These are phyloP conservation scores for Sanghuangporus baumii DNA, from an alignment of 1,284 basidiomycete species.

Conservation along the genomic window DNA sequence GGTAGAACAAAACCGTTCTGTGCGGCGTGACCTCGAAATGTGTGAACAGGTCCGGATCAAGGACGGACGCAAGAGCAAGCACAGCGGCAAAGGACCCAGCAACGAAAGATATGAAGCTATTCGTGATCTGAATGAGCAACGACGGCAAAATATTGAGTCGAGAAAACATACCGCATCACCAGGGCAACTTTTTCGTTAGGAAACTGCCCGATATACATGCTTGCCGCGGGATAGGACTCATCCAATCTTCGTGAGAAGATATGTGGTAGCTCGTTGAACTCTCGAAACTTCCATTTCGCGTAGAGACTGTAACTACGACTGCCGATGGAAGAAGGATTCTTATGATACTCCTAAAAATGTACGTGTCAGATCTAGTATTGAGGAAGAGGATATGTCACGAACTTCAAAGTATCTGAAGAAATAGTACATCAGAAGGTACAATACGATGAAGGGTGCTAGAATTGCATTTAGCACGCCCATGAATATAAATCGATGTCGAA, in stretches of 20 bases:
- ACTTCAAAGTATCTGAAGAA: conserved; percentile 99
- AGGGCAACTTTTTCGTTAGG: conserved; percentile 91
- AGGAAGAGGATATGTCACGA: conserved; percentile 21
- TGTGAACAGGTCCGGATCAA: conserved; percentile 89
- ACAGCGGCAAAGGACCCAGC: conserved; percentile 96
- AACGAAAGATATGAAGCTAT: conserved; percentile 90
- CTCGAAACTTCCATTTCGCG: conserved; percentile 97
- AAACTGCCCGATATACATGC: conserved; percentile 96
- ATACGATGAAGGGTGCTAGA: conserved; percentile 94
- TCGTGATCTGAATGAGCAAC: conserved; percentile 1
- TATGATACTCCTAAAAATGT: conserved; percentile 83
- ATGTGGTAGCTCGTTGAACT: conserved; percentile 98
- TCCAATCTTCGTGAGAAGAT: conserved; percentile 84
- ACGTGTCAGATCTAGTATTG: not conserved
- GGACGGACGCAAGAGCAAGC: conserved; percentile 81
- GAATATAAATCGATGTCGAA: conserved; percentile 85
- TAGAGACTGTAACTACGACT: conserved; percentile 90
- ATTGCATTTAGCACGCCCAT: conserved; percentile 95
- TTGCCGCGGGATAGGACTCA: conserved; percentile 84
- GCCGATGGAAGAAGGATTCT: conserved; percentile 93
- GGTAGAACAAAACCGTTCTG: conserved; percentile 90
- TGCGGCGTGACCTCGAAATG: conserved; percentile 94
- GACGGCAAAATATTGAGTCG: conserved; percentile 1
- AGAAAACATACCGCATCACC: conserved; percentile 67
- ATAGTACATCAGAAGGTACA: conserved; percentile 96